Percentiles rank a stretch among this genome's conserved stretches.
Evolutionary conservation across 225 moss, liverwort and hornwort genomes (phyloP).

Genomic region (Sphagnum tenellum): DNA sequence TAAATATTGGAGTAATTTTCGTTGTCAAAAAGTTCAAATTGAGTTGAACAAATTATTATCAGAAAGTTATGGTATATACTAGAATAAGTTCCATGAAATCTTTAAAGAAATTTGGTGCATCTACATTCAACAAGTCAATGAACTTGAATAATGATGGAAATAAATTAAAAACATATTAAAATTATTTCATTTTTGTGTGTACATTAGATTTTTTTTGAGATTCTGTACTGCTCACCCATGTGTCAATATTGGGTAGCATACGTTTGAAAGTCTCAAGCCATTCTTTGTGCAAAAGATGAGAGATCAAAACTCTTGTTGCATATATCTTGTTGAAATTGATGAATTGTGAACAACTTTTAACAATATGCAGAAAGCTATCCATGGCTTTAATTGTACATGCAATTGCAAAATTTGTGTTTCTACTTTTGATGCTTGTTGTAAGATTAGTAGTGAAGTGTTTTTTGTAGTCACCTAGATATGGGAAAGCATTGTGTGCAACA

Average conservation of each 20-base stretch:
- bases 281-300: neutral
- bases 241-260: neutral
- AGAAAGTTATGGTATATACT: no score
- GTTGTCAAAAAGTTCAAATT: no score
- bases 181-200: no score
- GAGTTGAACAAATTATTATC: no score
- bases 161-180: no score
- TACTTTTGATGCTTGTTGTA: neutral
- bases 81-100: no score
- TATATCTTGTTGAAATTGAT: constrained; percentile 4
- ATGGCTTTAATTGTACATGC: neutral
- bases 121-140: no score
- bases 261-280: neutral
- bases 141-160: no score
- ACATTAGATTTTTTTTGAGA: neutral
- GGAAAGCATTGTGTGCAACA: neutral
- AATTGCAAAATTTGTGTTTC: neutral
- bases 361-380: neutral
- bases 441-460: neutral
- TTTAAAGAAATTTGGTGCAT: no score
- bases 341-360: neutral
- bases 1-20: no score
- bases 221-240: neutral
- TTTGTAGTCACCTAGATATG: neutral
- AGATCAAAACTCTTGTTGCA: constrained; percentile 3